A percentile compares a stretch with the other conserved stretches of the same genome.
Conservation (phyloP, 129 eudicot genomes). For the Tanacetum coccineum region DNA sequence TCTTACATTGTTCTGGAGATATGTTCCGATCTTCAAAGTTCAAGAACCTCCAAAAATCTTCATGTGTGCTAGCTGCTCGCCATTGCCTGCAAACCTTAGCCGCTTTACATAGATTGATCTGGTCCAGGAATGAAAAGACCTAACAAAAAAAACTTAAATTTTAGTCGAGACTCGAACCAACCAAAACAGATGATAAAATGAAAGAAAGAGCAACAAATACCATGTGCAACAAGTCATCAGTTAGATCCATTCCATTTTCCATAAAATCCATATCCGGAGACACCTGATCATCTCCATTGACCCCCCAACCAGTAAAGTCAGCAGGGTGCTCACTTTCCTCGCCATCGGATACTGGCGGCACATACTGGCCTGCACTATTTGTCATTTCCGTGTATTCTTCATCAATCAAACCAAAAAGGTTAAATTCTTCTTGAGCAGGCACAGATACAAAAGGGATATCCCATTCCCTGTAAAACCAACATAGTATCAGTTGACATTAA, state of each 20-base stretch:
- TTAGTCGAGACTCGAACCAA: too few species aligned
- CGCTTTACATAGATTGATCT: conserved; percentile 76
- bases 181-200: neutral
- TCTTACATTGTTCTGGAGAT: conserved; percentile 77
- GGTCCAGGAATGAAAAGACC: conserved; percentile 91
- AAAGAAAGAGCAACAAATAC: conserved; percentile 30
- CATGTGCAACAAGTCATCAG: conserved; percentile 97
- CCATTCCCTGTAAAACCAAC: conserved; percentile 48
- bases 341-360: conserved; percentile 22
- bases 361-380: conserved; percentile 33
- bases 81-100: conserved; percentile 95
- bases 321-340: conserved; percentile 26
- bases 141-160: conserved; percentile 25
- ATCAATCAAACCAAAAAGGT: conserved; percentile 20
- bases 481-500: neutral
- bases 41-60: conserved; percentile 89
- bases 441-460: conserved; percentile 30
- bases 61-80: conserved; percentile 91
- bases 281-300: conserved; percentile 25
- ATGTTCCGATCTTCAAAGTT: conserved; percentile 67
- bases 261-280: conserved; percentile 39
- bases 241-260: conserved; percentile 86
- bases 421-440: conserved; percentile 29
- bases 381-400: conserved; percentile 19
- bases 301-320: conserved; percentile 28